Percentiles rank a stretch among this genome's conserved stretches.
Conservation (phyloP, 2,329 filamentous ascomycete species). For the Myriosclerotinia duriaeana region DNA sequence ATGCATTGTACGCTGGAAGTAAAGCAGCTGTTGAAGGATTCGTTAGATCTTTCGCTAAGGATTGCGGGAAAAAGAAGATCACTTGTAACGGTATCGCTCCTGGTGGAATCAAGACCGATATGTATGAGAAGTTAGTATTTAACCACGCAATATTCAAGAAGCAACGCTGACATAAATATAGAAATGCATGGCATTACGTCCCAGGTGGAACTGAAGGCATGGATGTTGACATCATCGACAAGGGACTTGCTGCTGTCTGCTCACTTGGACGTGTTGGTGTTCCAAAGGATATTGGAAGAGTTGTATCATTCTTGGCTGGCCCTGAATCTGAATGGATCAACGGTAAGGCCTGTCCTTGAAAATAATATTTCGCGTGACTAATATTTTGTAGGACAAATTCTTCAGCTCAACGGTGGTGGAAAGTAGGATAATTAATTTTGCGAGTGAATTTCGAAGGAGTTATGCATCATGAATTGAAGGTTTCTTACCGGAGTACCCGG, state of each 20-base stretch:
- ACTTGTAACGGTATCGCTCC: slow-evolving; percentile 67
- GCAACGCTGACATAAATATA: not conserved
- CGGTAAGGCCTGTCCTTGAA: slow-evolving; percentile 22
- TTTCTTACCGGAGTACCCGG: not conserved
- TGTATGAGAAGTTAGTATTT: slow-evolving; percentile 56
- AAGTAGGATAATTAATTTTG: slow-evolving; percentile 4
- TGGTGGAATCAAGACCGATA: slow-evolving; percentile 63
- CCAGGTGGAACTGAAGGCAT: slow-evolving; percentile 52
- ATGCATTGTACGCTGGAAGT: slow-evolving; percentile 71
- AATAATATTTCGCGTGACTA: not conserved
- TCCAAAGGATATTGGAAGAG: slow-evolving; percentile 64
- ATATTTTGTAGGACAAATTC: slow-evolving; percentile 23
- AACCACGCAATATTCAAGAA: not conserved
- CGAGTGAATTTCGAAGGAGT: not conserved
- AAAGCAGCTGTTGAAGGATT: slow-evolving; percentile 77
- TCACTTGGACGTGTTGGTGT: slow-evolving; percentile 63
- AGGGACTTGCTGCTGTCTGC: slow-evolving; percentile 56
- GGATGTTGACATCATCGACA: slow-evolving; percentile 56
- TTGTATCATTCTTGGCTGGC: slow-evolving; percentile 59
- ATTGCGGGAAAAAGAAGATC: slow-evolving; percentile 61
- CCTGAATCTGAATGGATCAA: slow-evolving; percentile 51
- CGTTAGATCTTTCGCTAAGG: slow-evolving; percentile 64
- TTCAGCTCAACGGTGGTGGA: slow-evolving; percentile 25
- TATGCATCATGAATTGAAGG: slow-evolving; percentile 9
- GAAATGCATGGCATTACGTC: slow-evolving; percentile 61